Percentiles rank a stretch among this genome's conserved stretches.
These are phyloP conservation scores for Lepidium africanum DNA, from an alignment of 345 rosid species.

Conservation along the genomic window DNA sequence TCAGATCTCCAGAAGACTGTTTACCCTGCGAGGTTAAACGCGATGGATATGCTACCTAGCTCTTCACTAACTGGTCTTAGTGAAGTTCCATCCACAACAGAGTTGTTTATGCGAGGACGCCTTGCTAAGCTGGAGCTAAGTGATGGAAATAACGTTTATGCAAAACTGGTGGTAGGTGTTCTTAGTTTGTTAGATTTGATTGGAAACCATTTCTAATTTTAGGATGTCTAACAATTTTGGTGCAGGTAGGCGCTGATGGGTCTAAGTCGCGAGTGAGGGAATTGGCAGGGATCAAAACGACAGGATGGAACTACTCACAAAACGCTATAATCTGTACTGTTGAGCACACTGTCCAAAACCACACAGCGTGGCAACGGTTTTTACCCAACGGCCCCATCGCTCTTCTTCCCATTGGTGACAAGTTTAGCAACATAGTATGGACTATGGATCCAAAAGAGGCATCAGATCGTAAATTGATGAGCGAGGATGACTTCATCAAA, in stretches of 20 bases:
- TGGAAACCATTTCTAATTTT: background rate
- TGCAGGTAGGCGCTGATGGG: constrained; percentile 94
- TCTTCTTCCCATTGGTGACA: constrained; percentile 79
- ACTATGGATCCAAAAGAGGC: constrained; percentile 80
- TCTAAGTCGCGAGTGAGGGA: constrained; percentile 84
- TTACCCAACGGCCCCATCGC: constrained; percentile 92
- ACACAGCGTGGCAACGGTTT: constrained; percentile 90
- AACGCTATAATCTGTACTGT: constrained; percentile 91
- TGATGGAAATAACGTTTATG: constrained; percentile 62
- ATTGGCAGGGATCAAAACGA: constrained; percentile 70
- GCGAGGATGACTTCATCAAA: constrained; percentile 68
- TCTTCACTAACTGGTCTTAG: constrained; percentile 37
- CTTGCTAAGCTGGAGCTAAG: constrained; percentile 69
- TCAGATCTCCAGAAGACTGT: constrained; percentile 59
- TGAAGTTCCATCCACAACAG: constrained; percentile 32
- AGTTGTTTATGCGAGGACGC: constrained; percentile 38
- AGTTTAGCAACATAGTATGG: constrained; percentile 90
- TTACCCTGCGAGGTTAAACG: constrained; percentile 58
- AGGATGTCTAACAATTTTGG: background rate
- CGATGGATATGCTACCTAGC: constrained; percentile 62
- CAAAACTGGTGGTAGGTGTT: constrained; percentile 80
- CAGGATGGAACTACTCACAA: constrained; percentile 87
- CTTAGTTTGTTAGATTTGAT: background rate
- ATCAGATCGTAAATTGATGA: constrained; percentile 54
- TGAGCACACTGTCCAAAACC: constrained; percentile 61